Conservation (phyloP, 2,329 filamentous ascomycete species). For the Botrytis paeoniae region DNA sequence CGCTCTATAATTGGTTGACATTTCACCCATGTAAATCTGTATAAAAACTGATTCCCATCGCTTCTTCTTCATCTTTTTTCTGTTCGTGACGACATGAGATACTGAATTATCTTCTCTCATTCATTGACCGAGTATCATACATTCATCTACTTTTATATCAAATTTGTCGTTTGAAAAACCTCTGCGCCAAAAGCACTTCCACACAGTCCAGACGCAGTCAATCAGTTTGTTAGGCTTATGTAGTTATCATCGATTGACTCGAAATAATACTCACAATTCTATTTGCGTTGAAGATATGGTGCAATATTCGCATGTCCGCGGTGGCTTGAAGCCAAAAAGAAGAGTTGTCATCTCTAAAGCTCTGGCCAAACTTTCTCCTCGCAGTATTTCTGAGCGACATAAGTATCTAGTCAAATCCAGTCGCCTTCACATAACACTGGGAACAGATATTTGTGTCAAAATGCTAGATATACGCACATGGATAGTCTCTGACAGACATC, state of each 20-base stretch:
- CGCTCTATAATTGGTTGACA: no score
- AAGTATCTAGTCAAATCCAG: not conserved
- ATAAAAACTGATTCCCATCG: not conserved
- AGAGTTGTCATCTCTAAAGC: not conserved
- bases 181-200: not conserved
- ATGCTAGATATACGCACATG: not conserved
- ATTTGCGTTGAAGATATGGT: not conserved
- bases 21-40: no score
- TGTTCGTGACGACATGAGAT: not conserved
- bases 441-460: not conserved
- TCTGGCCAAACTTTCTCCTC: not conserved
- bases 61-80: not conserved
- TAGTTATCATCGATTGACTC: not conserved
- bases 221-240: not conserved
- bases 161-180: not conserved
- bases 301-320: not conserved
- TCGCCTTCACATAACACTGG: not conserved
- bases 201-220: not conserved
- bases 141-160: not conserved
- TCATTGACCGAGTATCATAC: not conserved
- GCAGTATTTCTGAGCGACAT: not conserved
- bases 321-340: not conserved
- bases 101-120: not conserved
- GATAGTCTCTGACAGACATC: not conserved
- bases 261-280: not conserved